phyloP scores from a whole-genome alignment of 176 grass and related monocot genomes.

The Bolboschoenus planiculmis region DNA sequence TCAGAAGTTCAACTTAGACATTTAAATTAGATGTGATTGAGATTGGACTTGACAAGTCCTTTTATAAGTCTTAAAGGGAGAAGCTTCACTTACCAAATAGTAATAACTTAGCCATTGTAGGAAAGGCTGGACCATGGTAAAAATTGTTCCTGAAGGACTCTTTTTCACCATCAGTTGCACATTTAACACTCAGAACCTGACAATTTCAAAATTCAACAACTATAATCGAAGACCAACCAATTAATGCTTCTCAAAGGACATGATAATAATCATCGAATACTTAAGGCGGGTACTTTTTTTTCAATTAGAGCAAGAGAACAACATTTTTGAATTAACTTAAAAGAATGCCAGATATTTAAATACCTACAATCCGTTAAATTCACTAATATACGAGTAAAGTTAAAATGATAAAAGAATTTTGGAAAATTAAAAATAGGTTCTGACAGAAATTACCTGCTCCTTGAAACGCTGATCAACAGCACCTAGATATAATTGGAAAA shows the following conservation, averaged over 20 bases:
- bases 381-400: background rate
- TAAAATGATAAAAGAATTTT: background rate
- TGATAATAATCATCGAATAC: background rate
- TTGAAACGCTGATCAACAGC: conserved; percentile 49
- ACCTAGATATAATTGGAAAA: conserved; percentile 33
- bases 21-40: background rate
- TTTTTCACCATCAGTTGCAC: conserved; percentile 41
- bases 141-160: conserved; percentile 50
- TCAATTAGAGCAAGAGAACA: background rate
- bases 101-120: conserved; percentile 70
- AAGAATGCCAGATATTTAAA: background rate
- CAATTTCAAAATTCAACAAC: conserved; percentile 39
- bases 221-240: conserved; percentile 5
- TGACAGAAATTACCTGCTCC: conserved; percentile 43
- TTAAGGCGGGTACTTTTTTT: background rate
- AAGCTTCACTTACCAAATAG: conserved; percentile 49
- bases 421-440: background rate
- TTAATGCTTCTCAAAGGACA: conserved; percentile 9
- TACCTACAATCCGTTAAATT: background rate
- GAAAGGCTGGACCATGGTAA: conserved; percentile 73
- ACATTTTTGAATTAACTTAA: conserved; percentile 7
- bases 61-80: conserved; percentile 20
- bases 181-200: conserved; percentile 46
- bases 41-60: background rate
- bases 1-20: conserved; percentile 20